Conservation (phyloP, 257 asterid genomes). For the Leptodermis oblonga region DNA sequence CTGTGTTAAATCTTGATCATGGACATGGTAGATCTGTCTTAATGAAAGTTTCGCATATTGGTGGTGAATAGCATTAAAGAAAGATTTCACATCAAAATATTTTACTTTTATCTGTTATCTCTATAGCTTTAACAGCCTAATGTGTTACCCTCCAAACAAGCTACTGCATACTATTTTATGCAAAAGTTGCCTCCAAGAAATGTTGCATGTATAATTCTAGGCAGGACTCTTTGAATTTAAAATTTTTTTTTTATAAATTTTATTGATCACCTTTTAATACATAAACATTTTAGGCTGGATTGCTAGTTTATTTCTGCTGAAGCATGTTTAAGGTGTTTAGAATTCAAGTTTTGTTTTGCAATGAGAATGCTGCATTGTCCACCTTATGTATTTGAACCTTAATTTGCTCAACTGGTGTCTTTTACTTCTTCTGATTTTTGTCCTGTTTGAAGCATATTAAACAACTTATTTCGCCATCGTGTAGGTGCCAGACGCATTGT, state of each 20-base stretch:
- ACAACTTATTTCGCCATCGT: too few species aligned
- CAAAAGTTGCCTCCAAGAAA: neutral
- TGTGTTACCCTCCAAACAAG: neutral
- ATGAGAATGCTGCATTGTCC: neutral
- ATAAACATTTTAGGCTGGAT: too few species aligned
- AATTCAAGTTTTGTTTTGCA: neutral
- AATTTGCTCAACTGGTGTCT: neutral
- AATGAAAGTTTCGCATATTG: too few species aligned
- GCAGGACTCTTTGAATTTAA: too few species aligned
- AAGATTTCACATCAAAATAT: neutral
- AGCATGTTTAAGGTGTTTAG: neutral
- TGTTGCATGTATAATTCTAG: too few species aligned
- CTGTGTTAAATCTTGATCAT: neutral
- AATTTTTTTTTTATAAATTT: neutral
- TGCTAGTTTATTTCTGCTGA: too few species aligned
- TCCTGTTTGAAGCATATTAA: neutral
- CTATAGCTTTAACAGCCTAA: too few species aligned
- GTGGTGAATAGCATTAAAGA: neutral
- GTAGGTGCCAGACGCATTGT: too few species aligned
- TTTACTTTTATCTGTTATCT: too few species aligned
- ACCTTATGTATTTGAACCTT: neutral
- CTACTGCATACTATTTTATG: neutral
- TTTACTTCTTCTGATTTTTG: too few species aligned
- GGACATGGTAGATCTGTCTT: neutral
- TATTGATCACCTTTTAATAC: too few species aligned